phyloP scores from a whole-genome alignment of 2,329 filamentous ascomycete species.

The Calonectria pseudoreteaudii region DNA sequence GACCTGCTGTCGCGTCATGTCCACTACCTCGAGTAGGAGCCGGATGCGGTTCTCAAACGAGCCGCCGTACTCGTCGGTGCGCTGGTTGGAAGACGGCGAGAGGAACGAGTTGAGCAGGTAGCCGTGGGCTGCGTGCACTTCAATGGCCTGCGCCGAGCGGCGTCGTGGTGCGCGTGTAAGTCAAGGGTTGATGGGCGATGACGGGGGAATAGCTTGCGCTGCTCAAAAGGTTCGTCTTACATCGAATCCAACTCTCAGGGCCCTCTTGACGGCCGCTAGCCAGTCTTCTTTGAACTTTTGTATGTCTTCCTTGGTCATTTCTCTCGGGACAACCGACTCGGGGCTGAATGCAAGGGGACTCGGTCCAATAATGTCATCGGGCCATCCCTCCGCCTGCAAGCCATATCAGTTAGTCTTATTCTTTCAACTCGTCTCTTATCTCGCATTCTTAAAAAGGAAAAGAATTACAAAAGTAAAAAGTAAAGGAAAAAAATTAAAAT shows the following conservation, averaged over 20 bases:
- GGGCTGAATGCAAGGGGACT: conserved; percentile 37
- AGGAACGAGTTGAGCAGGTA: conserved; percentile 62
- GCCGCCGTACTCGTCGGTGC: conserved; percentile 61
- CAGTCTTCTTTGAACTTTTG: conserved; percentile 38
- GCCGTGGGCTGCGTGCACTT: conserved; percentile 58
- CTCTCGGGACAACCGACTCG: conserved; percentile 35
- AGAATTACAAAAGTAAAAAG: too few species aligned
- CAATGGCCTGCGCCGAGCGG: conserved; percentile 36
- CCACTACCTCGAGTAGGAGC: conserved; percentile 46
- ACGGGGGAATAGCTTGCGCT: too few species aligned
- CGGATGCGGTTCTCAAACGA: conserved; percentile 58
- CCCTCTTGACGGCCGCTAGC: conserved; percentile 34
- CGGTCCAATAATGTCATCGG: conserved; percentile 38
- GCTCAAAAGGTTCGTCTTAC: conserved; percentile 15
- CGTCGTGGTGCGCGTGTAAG: background rate
- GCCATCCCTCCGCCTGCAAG: conserved; percentile 38
- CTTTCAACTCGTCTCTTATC: background rate
- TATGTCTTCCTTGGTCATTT: conserved; percentile 40
- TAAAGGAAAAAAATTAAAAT: background rate
- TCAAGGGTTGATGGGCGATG: background rate
- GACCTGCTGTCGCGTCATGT: conserved; percentile 29
- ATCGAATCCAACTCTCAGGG: conserved; percentile 37
- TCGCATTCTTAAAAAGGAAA: background rate
- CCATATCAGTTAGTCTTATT: background rate
- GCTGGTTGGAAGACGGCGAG: conserved; percentile 55